These are phyloP conservation scores for Cystofilobasidium ferigula DNA, from an alignment of 768 basidiomycete genomes.

Conservation along the genomic window DNA sequence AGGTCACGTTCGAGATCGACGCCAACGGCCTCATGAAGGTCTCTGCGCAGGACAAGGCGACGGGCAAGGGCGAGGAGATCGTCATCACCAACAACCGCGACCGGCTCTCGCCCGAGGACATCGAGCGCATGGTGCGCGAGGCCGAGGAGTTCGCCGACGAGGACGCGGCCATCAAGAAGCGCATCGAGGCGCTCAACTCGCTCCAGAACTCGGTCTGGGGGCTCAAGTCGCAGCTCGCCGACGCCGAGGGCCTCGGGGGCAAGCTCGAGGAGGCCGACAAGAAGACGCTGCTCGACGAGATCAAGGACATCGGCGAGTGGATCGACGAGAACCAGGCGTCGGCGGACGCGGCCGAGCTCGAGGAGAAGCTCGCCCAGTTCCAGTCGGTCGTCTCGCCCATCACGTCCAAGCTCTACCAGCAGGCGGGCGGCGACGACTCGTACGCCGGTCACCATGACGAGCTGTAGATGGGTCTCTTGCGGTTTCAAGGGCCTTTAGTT, in stretches of 20 bases:
- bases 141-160: slow-evolving; percentile 87
- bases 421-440: slow-evolving; percentile 32
- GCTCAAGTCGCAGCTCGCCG: slow-evolving; percentile 73
- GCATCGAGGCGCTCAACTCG: slow-evolving; percentile 40
- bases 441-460: slow-evolving; percentile 31
- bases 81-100: slow-evolving; percentile 96
- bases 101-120: slow-evolving; percentile 93
- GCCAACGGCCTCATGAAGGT: slow-evolving; percentile 97
- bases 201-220: slow-evolving; percentile 51
- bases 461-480: slow-evolving; percentile 16
- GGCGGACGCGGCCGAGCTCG: slow-evolving; percentile 74
- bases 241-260: slow-evolving; percentile 80
- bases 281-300: slow-evolving; percentile 53
- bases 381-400: slow-evolving; percentile 71
- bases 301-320: slow-evolving; percentile 89
- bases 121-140: slow-evolving; percentile 91
- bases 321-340: slow-evolving; percentile 67
- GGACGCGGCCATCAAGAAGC: slow-evolving; percentile 47
- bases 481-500: too few relatives aligned
- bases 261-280: slow-evolving; percentile 45
- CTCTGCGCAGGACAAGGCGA: slow-evolving; percentile 61
- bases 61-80: slow-evolving; percentile 49
- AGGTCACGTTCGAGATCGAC: slow-evolving; percentile 93
- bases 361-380: slow-evolving; percentile 68
- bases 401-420: slow-evolving; percentile 64